phyloP scores from a whole-genome alignment of 2,329 filamentous ascomycete species.

The Aureobasidium leucospermi region DNA sequence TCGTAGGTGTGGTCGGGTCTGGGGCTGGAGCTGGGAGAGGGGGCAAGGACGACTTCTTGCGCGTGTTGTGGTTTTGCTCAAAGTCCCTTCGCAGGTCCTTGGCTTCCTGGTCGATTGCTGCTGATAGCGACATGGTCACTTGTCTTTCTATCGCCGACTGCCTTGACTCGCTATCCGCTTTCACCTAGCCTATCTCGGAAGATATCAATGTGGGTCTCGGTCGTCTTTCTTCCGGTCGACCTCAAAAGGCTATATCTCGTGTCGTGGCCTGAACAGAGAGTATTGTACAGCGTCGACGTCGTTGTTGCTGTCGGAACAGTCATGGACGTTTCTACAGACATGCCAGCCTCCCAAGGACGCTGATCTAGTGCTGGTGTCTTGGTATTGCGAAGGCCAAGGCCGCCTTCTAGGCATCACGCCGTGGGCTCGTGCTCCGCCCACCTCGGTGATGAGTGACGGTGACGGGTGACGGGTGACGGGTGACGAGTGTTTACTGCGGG shows the following conservation, averaged over 20 bases:
- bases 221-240: background rate
- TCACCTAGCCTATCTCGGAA: constrained; percentile 5
- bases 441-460: too few species aligned
- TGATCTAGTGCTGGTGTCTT: background rate
- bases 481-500: background rate
- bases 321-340: background rate
- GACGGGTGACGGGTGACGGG: background rate
- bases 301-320: constrained; percentile 3
- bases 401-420: background rate
- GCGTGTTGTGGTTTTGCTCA: background rate
- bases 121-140: constrained; percentile 13
- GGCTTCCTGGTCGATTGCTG: constrained; percentile 11
- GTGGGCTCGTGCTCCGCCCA: background rate
- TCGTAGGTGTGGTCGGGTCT: background rate
- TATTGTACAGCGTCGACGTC: background rate
- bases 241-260: background rate
- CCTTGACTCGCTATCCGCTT: background rate
- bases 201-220: constrained; percentile 9
- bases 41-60: background rate
- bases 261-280: background rate
- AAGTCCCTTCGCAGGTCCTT: constrained; percentile 12
- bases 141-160: background rate
- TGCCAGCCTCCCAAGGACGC: background rate
- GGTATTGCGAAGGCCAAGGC: background rate
- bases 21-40: background rate